Evolutionary conservation across 2,329 filamentous ascomycete species (phyloP), one percentile per base, ranked within the genome.

Genomic region (Leptographium lundbergii): DNA sequence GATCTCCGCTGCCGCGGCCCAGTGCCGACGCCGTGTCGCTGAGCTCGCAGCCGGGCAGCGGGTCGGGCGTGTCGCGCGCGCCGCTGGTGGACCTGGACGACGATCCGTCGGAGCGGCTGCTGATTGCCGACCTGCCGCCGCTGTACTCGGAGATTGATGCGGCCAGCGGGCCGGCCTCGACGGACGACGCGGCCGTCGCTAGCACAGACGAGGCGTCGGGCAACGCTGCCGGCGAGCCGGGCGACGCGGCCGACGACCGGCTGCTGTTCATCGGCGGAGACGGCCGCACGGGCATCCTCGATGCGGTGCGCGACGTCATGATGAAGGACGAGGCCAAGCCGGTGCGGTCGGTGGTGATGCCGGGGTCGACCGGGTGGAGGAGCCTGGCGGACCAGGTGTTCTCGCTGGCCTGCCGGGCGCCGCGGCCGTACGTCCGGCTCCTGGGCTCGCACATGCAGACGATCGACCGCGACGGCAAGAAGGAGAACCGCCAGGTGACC

Each of bases 371-470:
- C 1, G 22, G 6, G 1, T 9, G 17, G 17, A 1, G 9, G 11
- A 11, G 6, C 6, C 52, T 10, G 10, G n/a, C 29, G 22, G 48
- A 22, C n/a, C 2, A 50, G 7, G 45, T 58, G 1, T 47, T 24
- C 3, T 5, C 14, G 22, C 75, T 79, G 53, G 73, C 78, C 29
- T 65, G 65, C 32, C 67, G 72, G 11, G 81, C 82, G 5, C 81
- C 81, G 0, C 74, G 79, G n/a, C 76, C 77, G 0, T 76, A 72
- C 57, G 73, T 84, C 10, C 74, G 73, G 54, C 69, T 86, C 50
- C 70, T 73, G 36, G 83, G 83, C 57, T 75, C 75, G 4, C 82
- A 85, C 68, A 70, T 65, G 14, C 72, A 80, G 67, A 74, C 70
- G 4, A 69, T 69, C 47, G 71, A 74, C 57, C 71, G 72, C 61